Evolutionary conservation across 116 monocot species (phyloP), one percentile per base, ranked within the genome.

Genomic region (Papilionanthe hybrid): DNA sequence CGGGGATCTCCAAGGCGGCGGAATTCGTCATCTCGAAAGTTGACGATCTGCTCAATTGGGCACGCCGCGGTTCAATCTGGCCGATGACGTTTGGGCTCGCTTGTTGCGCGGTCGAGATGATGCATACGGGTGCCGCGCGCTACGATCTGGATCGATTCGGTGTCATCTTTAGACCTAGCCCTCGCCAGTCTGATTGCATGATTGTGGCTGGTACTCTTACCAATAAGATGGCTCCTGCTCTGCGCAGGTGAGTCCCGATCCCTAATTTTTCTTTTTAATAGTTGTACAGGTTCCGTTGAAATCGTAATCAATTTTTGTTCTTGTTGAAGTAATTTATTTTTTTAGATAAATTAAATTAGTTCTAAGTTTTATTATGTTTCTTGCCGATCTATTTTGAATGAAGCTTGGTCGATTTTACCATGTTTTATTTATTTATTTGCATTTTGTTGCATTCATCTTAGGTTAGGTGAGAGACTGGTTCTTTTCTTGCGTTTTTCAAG

Each of bases 101-200:
- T 4, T 97, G 97, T 84, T 97, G 97, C 77, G 97, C 94, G 9
- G 97, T 97, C 19, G 97, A 97, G 92, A 97, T 97, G 92, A 97
- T 97, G 97, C 97, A 97, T 75, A 81, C 94, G 4, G 94, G 94
- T 1, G 94, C 94, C 0, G 81, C 94, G 6, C 81, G 94, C 11
- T 97, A 97, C 79, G 97, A 97, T 83, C 84, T 97, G 44, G 97
- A 97, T 80, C 89, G 94, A 0, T 97, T 97, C 44, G 97, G 97
- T 6, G 91, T 94, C 9, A 97, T 97, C 78, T 97, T 97, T 84
- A 82, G 97, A 30, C 94, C 97, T 12, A 94, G 94, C 72, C 97
- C 97, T 7, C 86, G 96, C 42, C 97, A 97, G 88, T 94, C 97
- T 22, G 97, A 97, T 74, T 97, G 97, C 86, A 94, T 94, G 97